Base-by-base conservation (phyloP, 2,329 filamentous ascomycete genomes). In the Stachybotrys elegans region DNA sequence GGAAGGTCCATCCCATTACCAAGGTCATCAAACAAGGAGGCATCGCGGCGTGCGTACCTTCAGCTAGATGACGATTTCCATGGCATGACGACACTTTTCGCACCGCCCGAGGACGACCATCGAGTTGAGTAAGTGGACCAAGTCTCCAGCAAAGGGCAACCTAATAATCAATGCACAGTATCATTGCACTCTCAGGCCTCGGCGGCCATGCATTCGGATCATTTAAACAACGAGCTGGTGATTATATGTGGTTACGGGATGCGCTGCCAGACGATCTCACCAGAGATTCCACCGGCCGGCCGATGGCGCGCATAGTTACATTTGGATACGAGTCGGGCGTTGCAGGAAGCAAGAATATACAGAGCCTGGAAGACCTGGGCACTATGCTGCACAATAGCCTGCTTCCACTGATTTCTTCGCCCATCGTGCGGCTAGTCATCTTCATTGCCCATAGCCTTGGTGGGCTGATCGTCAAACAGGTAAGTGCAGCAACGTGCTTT, bases 191-290 rank as follows among this genome's bases (percentile, higher is more conserved):
- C 9, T 47, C 44, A n/a, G 57, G 55, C 2, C 48, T 61, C 11
- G 56, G 54, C 19, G 50, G 54, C 11, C 57, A 61, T 43, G 57
- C 58, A 2, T 63, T 55, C 32, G 55, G 52, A 4, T 63, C 60
- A 3, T 63, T 62, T 45, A 58, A 59, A 45, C 53, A 56, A 20
- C 48, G 44, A 29, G 49, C 40, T 8, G 53, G 54, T 9, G 12
- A 23, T 6, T 45, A 58, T 32, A 60, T 62, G 57, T 63, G 60
- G 60, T 48, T 62, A 12, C 51, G 53, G 20, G 59, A 63, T 43
- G 38, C 50, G 2, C 54, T 62, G 3, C 50, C 54, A 3, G 21
- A 45, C 13, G 49, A 58, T 46, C 22, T 61, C 8, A 40, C n/a
- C 8, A 17, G 8, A 13, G 27, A 40, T 9, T 19, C 5, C n/a